phyloP scores from a whole-genome alignment of 257 asterid genomes.

The Cruciata laevipes region DNA sequence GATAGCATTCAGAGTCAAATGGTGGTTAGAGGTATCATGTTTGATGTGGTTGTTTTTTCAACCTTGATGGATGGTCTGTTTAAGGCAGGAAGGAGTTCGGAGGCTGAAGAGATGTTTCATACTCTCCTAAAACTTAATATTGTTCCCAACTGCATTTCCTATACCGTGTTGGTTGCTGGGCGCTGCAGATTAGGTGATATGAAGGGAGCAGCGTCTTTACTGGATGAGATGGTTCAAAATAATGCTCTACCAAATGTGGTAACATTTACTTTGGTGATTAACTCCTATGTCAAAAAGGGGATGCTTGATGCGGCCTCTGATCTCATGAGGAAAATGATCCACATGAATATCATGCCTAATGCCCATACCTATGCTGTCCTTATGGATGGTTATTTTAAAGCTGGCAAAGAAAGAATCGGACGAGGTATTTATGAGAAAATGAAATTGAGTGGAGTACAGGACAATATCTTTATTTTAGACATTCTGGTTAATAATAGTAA shows the following conservation, averaged over 20 bases:
- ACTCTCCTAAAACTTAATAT: conserved; percentile 37
- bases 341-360: conserved; percentile 50
- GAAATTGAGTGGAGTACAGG: conserved; percentile 51
- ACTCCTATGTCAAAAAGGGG: conserved; percentile 63
- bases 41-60: conserved; percentile 65
- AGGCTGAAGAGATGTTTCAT: conserved; percentile 54
- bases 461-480: conserved; percentile 52
- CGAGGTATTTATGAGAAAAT: conserved; percentile 57
- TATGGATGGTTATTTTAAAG: conserved; percentile 71
- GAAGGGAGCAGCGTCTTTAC: conserved; percentile 43
- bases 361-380: conserved; percentile 47
- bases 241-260: conserved; percentile 51
- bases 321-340: conserved; percentile 45
- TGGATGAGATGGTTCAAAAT: conserved; percentile 59
- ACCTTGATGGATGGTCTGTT: conserved; percentile 72
- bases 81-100: conserved; percentile 54
- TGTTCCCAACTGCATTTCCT: conserved; percentile 49
- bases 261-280: conserved; percentile 61
- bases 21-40: conserved; percentile 71
- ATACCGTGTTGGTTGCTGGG: conserved; percentile 67
- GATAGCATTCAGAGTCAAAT: conserved; percentile 62
- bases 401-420: conserved; percentile 51
- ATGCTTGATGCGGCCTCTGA: conserved; percentile 56
- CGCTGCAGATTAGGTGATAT: conserved; percentile 61
- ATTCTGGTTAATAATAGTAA: conserved; percentile 56